Base-by-base conservation (phyloP, 78 protist genomes). In the Mastigamoeba balamuthi region DNA sequence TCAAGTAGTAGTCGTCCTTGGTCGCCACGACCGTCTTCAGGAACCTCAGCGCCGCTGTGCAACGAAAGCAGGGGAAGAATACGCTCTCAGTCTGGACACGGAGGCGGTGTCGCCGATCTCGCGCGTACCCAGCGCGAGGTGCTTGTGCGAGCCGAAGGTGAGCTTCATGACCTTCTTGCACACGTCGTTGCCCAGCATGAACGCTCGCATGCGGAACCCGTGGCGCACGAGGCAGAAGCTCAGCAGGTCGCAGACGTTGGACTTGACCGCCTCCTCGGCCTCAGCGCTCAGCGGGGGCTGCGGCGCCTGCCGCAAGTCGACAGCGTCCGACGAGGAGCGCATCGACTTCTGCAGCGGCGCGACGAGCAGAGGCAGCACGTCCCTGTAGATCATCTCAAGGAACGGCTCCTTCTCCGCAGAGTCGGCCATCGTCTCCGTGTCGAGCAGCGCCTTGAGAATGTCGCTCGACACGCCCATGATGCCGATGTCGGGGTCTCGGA, bases 361-460 rank as follows among this genome's bases (percentile, higher is more conserved):
- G 7, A 73, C 86, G 6, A 81, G 73, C 66, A 52, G 36, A 37
- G 36, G 29, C n/a, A 83, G 37, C n/a, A 82, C 70, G 29, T 78
- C 66, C n/a, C 69, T 77, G 79, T 87, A 87, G 74, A 87, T 83
- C n/a, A 80, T 33, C 71, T 72, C 74, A 42, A 87, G 83, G 69
- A 87, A 84, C 6, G 74, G 82, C 42, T 77, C 86, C 27, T 65
- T 33, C 87, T 85, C 44, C 30, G 38, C 43, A 5, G 67, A 28
- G 4, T 38, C 52, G 30, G 17, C 77, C 52, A 38, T 52, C 33
- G 10, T 42, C 69, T 48, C 5, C 10, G 5, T 4, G 27, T 73
- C 78, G 23, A 73, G 48, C 3, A 71, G 42, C 3, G 39, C 58
- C 6, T 76, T 41, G 4, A 76, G 66, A 10, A 77, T 73, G 33